These are phyloP conservation scores for Vicia faba DNA, from an alignment of 306 rosid genomes.

Conservation along the genomic window DNA sequence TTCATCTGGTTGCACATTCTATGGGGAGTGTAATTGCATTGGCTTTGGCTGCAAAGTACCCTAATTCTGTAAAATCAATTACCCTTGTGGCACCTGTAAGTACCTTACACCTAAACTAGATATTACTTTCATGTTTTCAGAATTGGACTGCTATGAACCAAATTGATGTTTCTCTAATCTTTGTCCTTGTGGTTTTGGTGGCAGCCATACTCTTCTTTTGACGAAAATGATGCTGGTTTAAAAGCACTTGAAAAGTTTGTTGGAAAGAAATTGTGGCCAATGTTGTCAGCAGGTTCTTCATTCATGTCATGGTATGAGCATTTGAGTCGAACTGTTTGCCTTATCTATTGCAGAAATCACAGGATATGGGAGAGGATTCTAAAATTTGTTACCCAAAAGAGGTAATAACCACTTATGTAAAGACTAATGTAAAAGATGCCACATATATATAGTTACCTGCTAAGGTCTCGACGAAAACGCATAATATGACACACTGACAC, in stretches of 20 bases:
- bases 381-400: slow-evolving; percentile 50
- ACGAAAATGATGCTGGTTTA: slow-evolving; percentile 48
- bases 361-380: slow-evolving; percentile 65
- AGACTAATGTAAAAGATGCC: too few species aligned
- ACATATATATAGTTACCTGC: slow-evolving; percentile 15
- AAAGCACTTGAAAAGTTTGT: slow-evolving; percentile 57
- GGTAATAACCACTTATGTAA: slow-evolving; percentile 42
- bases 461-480: background rate
- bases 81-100: slow-evolving; percentile 92
- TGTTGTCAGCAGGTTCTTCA: slow-evolving; percentile 58
- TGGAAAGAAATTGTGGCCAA: slow-evolving; percentile 71
- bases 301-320: slow-evolving; percentile 93
- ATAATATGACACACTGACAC: background rate
- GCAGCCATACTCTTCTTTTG: slow-evolving; percentile 72
- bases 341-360: slow-evolving; percentile 73
- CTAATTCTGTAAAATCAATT: slow-evolving; percentile 58
- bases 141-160: slow-evolving; percentile 17
- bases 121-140: background rate
- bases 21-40: slow-evolving; percentile 85
- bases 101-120: background rate
- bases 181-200: slow-evolving; percentile 28
- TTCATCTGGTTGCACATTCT: slow-evolving; percentile 92
- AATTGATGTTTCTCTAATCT: slow-evolving; percentile 3
- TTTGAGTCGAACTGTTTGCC: slow-evolving; percentile 72
- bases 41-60: slow-evolving; percentile 77